Evolutionary conservation across 371 early-diverging fungal species (phyloP).

Genomic region (Mortierella sp.): DNA sequence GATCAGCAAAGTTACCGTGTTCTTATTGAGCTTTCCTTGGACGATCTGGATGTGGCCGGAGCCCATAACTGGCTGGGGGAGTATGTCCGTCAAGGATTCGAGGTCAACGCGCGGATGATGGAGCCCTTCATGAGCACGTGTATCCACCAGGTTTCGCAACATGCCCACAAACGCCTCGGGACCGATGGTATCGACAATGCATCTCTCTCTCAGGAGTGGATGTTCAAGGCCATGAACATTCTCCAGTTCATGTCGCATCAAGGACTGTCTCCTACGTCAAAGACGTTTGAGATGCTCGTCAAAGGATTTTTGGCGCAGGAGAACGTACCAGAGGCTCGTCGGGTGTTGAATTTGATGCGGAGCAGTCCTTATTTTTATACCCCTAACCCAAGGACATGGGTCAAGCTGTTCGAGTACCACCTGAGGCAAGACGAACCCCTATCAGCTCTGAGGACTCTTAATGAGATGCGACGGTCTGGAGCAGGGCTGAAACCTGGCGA

Average conservation of each 20-base stretch:
- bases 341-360: constrained; percentile 28
- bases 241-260: constrained; percentile 32
- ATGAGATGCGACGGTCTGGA: constrained; percentile 33
- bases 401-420: constrained; percentile 41
- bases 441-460: constrained; percentile 28
- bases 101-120: constrained; percentile 29
- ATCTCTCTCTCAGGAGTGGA: constrained; percentile 35
- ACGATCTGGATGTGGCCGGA: constrained; percentile 15
- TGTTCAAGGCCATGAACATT: constrained; percentile 38
- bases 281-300: constrained; percentile 36
- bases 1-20: constrained; percentile 42
- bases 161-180: not conserved
- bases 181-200: not conserved
- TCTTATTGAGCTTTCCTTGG: constrained; percentile 28
- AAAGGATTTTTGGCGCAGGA: constrained; percentile 35
- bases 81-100: constrained; percentile 34
- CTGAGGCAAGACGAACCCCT: constrained; percentile 20
- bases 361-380: constrained; percentile 40
- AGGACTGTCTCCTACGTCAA: constrained; percentile 24
- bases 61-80: constrained; percentile 48
- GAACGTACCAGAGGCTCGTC: constrained; percentile 22
- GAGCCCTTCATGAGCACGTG: constrained; percentile 43
- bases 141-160: constrained; percentile 8
- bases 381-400: constrained; percentile 41
- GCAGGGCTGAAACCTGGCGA: not conserved